Evolutionary conservation across 768 basidiomycete genomes (phyloP).

Genomic region (Suillus luteus): DNA sequence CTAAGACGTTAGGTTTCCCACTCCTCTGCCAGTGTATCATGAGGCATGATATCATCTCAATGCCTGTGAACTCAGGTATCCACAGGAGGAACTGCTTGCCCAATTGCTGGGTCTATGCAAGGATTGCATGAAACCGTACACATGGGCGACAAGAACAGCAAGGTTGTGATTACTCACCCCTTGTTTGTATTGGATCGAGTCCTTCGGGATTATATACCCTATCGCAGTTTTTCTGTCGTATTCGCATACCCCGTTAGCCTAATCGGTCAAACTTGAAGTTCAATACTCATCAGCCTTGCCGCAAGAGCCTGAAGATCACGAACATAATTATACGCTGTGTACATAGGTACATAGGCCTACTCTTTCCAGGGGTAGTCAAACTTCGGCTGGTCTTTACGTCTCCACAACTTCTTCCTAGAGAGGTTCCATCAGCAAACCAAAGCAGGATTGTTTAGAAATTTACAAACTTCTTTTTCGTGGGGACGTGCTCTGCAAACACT

Average conservation of each 20-base stretch:
- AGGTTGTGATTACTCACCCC: too few relatives aligned
- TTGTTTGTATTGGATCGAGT: too few relatives aligned
- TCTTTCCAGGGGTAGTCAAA: constrained; percentile 92
- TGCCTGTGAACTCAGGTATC: background rate
- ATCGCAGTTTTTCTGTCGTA: too few relatives aligned
- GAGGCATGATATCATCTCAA: background rate
- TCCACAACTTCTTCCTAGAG: constrained; percentile 86
- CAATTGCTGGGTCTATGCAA: background rate
- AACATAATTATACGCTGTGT: background rate
- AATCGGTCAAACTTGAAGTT: background rate
- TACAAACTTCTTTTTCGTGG: constrained; percentile 89
- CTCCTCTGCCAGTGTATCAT: background rate
- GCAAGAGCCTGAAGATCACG: background rate
- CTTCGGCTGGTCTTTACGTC: constrained; percentile 82
- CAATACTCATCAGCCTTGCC: background rate
- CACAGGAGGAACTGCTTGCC: background rate
- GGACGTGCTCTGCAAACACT: constrained; percentile 80
- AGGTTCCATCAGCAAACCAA: constrained; percentile 14
- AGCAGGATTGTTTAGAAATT: background rate
- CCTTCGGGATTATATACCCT: too few relatives aligned
- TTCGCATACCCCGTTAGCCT: background rate
- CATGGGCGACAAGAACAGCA: background rate
- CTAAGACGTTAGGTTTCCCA: too few relatives aligned
- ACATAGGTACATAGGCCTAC: constrained; percentile 22
- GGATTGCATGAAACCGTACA: background rate